Base-by-base conservation (phyloP, 2,329 filamentous ascomycete genomes). In the Incumbomyces lentus region DNA sequence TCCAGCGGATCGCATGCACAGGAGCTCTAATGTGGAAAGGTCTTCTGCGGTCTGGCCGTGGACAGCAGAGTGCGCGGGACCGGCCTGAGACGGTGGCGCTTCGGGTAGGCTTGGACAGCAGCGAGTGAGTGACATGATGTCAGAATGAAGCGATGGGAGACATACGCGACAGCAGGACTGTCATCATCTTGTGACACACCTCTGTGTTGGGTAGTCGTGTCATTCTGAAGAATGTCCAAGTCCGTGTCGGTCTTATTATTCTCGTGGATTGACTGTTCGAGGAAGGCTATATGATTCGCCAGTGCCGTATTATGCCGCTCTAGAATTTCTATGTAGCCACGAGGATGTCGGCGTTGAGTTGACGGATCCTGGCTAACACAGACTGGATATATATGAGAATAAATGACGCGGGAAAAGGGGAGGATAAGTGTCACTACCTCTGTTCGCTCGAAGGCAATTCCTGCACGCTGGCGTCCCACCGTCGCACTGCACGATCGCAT, bases 341-440 rank as follows among this genome's bases (percentile, higher is more conserved):
- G 47, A 7, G 47, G 42, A 37, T 49, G 47, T 31, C 31, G 42
- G 10, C 47, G 47, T 38, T 49, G 45, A 33, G 47, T 49, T 5
- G 47, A n/a, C n/a, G 47, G 47, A 40, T 49, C 47, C 29, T 46
- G 42, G 13, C 41, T 46, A 17, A 49, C 30, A 29, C 47, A 49
- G 2, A 42, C 47, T 49, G 38, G 6, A 14, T 14, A 11, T 30
- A n/a, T 11, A 12, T 31, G 22, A 11, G 22, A 26, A 26, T 45
- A 19, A 45, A 22, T 38, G 19, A 30, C 13, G n/a, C 16, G 14
- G 13, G 17, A 29, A 38, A 16, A 16, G 30, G 32, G 43, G 18
- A 38, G 17, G 12, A n/a, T 17, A 30, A n/a, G 35, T 17, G 8
- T 26, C 14, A 16, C 4, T 14, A 49, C 47, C 42, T 45, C 47